Evolutionary conservation across 148 eudicot species (phyloP), one percentile per base, ranked within the genome.

Genomic region (Chenopodium formosanum): DNA sequence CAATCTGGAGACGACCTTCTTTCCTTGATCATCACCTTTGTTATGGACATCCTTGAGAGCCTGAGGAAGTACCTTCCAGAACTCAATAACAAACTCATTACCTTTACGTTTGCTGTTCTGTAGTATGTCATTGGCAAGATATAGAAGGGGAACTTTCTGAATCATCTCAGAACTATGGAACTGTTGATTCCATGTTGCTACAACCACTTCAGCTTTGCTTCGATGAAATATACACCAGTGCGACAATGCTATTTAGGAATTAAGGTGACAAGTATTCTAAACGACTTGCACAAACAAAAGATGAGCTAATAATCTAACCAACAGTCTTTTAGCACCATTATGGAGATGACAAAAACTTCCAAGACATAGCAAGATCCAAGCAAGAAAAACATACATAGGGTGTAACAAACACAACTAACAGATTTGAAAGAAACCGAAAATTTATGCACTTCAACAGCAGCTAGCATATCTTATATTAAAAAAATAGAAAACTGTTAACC

Each of bases 151-250:
- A 65, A 93, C 85, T 85, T 96, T 96, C 85, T 89, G 94, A 50
- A 73, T 85, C 82, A 90, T 87, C 81, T 90, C 85, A 25, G 93
- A 87, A 74, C 67, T 86, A 62, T 85, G 94, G 83, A 96, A 96
- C 90, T 91, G 95, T 71, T 90, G 87, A 11, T 85, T 89, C 99
- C 99, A 96, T 79, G 99, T 96, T 85, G 91, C 74, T 79, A 91
- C 97, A 82, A 96, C 95, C 73, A 84, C 89, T 73, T 92, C 97
- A 20, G 99, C 97, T 86, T 96, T 92, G 86, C 91, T 88, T 79
- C 91, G 99, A 79, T 96, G 99, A 84, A 93, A 94, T 78, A 96
- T 96, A 84, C 97, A 96, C 99, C 99, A 96, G 81, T 96, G 99
- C 10, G 99, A 96, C 85, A 96, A 87, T 31, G 99, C 99, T 94